Percentiles rank a stretch among this genome's conserved stretches.
Conservation (phyloP, 1,139 yeast species). For the Hemisphaericaspora subhashii region DNA sequence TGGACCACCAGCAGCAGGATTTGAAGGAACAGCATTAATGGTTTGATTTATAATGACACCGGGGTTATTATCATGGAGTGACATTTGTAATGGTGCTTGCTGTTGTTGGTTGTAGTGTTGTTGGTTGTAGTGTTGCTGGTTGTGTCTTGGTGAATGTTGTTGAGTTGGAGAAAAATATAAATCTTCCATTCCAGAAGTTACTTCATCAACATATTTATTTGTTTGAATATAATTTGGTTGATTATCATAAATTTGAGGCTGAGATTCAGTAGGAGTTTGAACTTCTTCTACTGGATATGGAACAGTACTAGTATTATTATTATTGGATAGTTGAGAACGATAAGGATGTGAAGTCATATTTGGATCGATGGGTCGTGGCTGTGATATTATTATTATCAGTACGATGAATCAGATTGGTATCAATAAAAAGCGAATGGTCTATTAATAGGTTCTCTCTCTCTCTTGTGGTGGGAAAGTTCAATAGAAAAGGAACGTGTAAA, state of each 20-base stretch:
- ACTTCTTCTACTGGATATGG: slow-evolving; percentile 28
- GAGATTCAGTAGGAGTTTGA: slow-evolving; percentile 1
- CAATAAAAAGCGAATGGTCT: no score
- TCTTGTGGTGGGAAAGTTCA: no score
- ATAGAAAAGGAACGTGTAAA: no score
- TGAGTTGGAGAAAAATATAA: slow-evolving; percentile 16
- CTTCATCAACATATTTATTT: slow-evolving; percentile 8
- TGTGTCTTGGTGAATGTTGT: slow-evolving; percentile 5
- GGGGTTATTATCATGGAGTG: background rate
- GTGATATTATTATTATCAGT: background rate
- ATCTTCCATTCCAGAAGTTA: slow-evolving; percentile 14
- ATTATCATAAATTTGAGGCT: slow-evolving; percentile 1
- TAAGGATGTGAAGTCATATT: slow-evolving; percentile 16
- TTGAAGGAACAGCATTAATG: background rate
- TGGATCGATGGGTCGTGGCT: no score
- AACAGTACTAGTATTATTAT: slow-evolving; percentile 8
- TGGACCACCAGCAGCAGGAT: background rate
- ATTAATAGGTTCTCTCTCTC: no score
- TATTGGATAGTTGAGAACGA: slow-evolving; percentile 10
- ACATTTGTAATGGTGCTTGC: slow-evolving; percentile 1
- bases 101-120: slow-evolving; percentile 4
- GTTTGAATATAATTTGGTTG: background rate
- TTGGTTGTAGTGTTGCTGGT: slow-evolving; percentile 5
- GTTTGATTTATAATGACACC: background rate
- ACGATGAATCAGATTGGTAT: no score